Percentiles rank a stretch among this genome's conserved stretches.
phyloP scores from a whole-genome alignment of 2,329 filamentous ascomycete genomes.

The Pestalotiopsis sp. region DNA sequence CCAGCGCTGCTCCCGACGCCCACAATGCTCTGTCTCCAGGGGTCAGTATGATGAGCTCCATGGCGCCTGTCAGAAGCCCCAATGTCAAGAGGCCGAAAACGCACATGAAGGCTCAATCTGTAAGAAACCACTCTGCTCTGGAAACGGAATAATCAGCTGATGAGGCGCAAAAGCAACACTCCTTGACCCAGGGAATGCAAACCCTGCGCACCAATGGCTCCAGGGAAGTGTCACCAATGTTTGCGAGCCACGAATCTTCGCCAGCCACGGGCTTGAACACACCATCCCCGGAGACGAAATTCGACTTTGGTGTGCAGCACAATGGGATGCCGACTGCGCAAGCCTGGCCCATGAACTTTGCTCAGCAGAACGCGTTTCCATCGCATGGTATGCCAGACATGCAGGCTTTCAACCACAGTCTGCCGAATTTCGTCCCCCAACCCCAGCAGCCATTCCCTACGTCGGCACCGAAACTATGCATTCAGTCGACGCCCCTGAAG shows the following conservation, averaged over 20 bases:
- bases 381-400: not conserved
- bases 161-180: conserved; percentile 50
- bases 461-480: conserved; percentile 49
- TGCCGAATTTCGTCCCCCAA: conserved; percentile 19
- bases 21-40: conserved; percentile 19
- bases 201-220: conserved; percentile 49
- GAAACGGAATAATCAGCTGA: not conserved
- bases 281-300: conserved; percentile 45
- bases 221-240: conserved; percentile 57
- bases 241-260: conserved; percentile 55
- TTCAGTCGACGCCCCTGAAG: conserved; percentile 73
- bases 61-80: conserved; percentile 21
- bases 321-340: conserved; percentile 26
- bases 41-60: conserved; percentile 15
- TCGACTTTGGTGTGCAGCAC: conserved; percentile 40
- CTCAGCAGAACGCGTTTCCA: conserved; percentile 13
- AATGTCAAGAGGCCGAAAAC: conserved; percentile 29
- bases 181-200: conserved; percentile 52
- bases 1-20: conserved; percentile 39
- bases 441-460: conserved; percentile 13
- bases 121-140: conserved; percentile 20
- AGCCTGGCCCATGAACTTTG: conserved; percentile 36
- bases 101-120: conserved; percentile 28
- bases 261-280: conserved; percentile 50
- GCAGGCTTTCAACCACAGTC: not conserved